Conservation (phyloP, 1,284 basidiomycete genomes). For the Boletus calvinii region DNA sequence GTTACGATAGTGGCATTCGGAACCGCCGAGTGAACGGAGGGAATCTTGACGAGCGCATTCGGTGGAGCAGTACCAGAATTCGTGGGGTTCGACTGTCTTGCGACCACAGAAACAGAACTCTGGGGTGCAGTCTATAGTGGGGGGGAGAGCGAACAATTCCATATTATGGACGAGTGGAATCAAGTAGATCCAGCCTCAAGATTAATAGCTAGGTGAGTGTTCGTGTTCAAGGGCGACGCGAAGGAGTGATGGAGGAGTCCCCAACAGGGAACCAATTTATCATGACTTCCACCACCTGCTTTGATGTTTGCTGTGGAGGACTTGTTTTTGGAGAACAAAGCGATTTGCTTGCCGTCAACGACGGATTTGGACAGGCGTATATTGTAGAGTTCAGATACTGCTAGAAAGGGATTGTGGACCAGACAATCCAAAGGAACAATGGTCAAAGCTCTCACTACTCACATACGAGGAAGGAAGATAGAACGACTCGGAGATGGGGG, state of each 20-base stretch:
- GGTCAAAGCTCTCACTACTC: neutral
- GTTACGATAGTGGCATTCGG: conserved; percentile 27
- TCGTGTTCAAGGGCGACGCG: neutral
- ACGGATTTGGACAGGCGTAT: neutral
- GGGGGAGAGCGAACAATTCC: conserved; percentile 6
- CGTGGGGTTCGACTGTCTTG: conserved; percentile 23
- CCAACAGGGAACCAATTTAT: conserved; percentile 15
- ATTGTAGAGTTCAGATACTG: conserved; percentile 1
- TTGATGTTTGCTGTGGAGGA: conserved; percentile 12
- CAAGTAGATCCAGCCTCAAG: neutral
- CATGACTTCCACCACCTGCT: neutral
- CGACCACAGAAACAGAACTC: conserved; percentile 29
- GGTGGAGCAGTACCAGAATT: conserved; percentile 31
- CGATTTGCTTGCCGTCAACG: neutral
- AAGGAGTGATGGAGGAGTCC: neutral
- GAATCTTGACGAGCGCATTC: conserved; percentile 30
- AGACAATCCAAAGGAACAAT: conserved; percentile 8
- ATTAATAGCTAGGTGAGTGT: neutral
- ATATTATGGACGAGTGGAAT: conserved; percentile 2
- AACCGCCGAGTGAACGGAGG: conserved; percentile 26
- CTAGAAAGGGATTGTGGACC: conserved; percentile 12
- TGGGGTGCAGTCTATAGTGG: conserved; percentile 11
- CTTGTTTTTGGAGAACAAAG: conserved; percentile 14
- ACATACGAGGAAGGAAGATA: neutral
- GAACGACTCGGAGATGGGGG: neutral